Base-by-base conservation (phyloP, 192 early-diverging fungal genomes). In the Coemansia sp. region DNA sequence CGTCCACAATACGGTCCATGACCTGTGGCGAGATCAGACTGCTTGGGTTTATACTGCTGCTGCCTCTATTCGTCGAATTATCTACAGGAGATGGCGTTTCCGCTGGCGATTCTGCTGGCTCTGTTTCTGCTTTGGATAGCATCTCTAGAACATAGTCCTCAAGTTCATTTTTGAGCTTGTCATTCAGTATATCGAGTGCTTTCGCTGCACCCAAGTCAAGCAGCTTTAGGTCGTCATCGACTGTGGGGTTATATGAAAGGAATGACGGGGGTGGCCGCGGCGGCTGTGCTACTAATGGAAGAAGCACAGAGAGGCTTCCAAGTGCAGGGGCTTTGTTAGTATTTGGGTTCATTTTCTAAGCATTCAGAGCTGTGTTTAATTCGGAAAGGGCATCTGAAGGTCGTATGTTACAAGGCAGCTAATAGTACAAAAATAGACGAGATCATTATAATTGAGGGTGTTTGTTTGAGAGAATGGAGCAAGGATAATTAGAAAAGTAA, bases 221-320 rank as follows among this genome's bases (percentile, higher is more conserved):
- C 26, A 81, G 26, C 40, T 45, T 58, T 13, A 68, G 6, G 18
- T 66, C 70, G 3, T 57, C 63, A n/a, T 45, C 60, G 43, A 26
- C 42, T 0, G 63, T 47, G 18, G 67, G 41, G 6, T 45, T 21
- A 12, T 38, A 15, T 15, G 19, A 37, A 40, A 72, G 44, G 16
- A 56, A n/a, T 26, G 47, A 42, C 5, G 78, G 70, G 42, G 75
- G 64, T 45, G 63, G 74, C 32, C 63, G 56, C 15, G 67, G 59
- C 40, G 71, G 73, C 64, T 38, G 3, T 15, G 38, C 19, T 18
- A 59, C 39, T 13, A 59, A 3, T 9, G 38, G 39, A n/a, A 59
- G 37, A 59, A 59, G 16, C n/a, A 38, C 57, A 7, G 39, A 59
- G 6, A 59, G 39, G n/a, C 15, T 12, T 38, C 57, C 65, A 67